Evolutionary conservation across 2,329 filamentous ascomycete species (phyloP), one percentile per base, ranked within the genome.

Genomic region (Monosporascus sp.): DNA sequence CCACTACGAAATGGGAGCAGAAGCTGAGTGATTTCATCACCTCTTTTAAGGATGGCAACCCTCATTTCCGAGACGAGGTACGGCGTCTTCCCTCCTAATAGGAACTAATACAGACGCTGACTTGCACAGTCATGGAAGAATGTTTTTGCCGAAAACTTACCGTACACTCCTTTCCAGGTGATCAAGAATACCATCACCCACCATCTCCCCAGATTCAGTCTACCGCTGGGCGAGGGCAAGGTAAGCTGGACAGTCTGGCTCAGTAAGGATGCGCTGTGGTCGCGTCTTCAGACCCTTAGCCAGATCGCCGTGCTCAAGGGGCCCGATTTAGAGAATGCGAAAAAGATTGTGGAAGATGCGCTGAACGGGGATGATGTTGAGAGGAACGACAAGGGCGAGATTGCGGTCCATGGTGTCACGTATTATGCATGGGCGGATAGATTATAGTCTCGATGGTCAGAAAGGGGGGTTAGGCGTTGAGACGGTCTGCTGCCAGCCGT

Each of bases 391-490:
- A 74, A 79, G 51, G 85, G 83, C 0, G 78, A 87, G 66, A 74
- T 89, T 50, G 78, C 78, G 18, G 65, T 88, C 44, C 85, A 89
- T 69, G 86, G 84, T 3, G 69, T 75, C 51, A 88, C 86, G 14
- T 80, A 80, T 65, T 77, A 83, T 62, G 79, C 75, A 9, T 90
- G 86, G 86, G 84, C 84, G 20, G 71, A 70, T 65, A 72, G 72
- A 60, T 56, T 77, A 58, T 76, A 69, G 37, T n/a, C 41, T 54
- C 26, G 37, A 50, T 28, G 47, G 24, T 8, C 37, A 26, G 20
- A n/a, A 11, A 18, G 15, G 43, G 22, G 14, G 22, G 11, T 31
- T 46, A 14, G n/a, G 14, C 3, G n/a, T 5, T 15, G 17, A 6
- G 14, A 14, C 8, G 24, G 7, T 24, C 18, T 24, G 22, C 18